phyloP scores from a whole-genome alignment of 1,139 yeast genomes.

The Suhomyces kunorum region DNA sequence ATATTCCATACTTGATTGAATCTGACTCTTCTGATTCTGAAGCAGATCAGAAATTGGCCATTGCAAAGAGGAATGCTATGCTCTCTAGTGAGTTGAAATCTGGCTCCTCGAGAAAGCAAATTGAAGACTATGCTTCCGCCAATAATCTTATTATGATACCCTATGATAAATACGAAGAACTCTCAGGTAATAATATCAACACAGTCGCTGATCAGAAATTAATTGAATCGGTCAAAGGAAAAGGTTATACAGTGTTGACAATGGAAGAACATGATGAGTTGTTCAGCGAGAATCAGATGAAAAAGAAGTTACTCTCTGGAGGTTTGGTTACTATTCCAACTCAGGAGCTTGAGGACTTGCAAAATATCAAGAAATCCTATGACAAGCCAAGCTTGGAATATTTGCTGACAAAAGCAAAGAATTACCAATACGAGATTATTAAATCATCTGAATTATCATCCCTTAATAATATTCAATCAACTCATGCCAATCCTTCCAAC shows the following conservation, averaged over 20 bases:
- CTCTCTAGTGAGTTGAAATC: slow-evolving; percentile 27
- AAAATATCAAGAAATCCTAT: slow-evolving; percentile 13
- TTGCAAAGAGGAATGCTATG: slow-evolving; percentile 11
- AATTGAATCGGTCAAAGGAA: slow-evolving; percentile 24
- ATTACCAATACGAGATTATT: slow-evolving; percentile 23
- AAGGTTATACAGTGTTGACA: slow-evolving; percentile 32
- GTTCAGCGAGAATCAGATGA: slow-evolving; percentile 38
- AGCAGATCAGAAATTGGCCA: slow-evolving; percentile 13
- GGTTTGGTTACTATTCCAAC: slow-evolving; percentile 40
- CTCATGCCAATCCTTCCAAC: slow-evolving; percentile 29
- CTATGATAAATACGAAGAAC: slow-evolving; percentile 44
- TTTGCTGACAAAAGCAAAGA: slow-evolving; percentile 21
- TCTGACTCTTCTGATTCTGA: slow-evolving; percentile 42
- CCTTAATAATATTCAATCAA: slow-evolving; percentile 20
- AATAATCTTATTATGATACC: slow-evolving; percentile 54
- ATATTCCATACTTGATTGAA: slow-evolving; percentile 31
- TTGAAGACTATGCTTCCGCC: slow-evolving; percentile 51
- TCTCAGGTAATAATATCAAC: slow-evolving; percentile 27
- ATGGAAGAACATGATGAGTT: slow-evolving; percentile 30
- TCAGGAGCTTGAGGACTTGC: slow-evolving; percentile 24
- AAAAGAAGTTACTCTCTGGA: slow-evolving; percentile 28
- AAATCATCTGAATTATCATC: slow-evolving; percentile 21
- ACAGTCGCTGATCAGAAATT: slow-evolving; percentile 27
- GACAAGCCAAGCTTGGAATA: slow-evolving; percentile 22
- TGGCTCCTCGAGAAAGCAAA: slow-evolving; percentile 31